Evolutionary conservation across 176 grass and related monocot genomes (phyloP), one percentile per base, ranked within the genome.

Genomic region (Cocos nucifera): DNA sequence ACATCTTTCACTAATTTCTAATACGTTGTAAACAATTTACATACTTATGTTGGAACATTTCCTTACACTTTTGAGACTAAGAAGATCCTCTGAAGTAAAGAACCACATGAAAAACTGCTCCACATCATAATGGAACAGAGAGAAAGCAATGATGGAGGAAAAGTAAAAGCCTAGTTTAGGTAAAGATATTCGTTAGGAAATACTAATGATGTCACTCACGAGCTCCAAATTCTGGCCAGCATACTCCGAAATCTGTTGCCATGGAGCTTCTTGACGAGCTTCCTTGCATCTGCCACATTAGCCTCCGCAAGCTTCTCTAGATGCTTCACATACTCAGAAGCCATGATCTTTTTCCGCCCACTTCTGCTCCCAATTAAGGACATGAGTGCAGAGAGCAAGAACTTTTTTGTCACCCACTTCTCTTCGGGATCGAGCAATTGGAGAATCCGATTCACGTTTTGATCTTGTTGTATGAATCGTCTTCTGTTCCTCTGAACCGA

Each of bases 191-290:
- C 80, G 73, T 69, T 73, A 81, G 78, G 62, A 73, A 20, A 56
- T 22, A 22, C 51, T 70, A 4, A 32, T 64, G 50, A 39, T 56
- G 3, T 70, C n/a, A 25, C 19, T 80, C 69, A 75, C 57, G 57
- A 58, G 70, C 63, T 96, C 92, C 93, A 92, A 22, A 98, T 88
- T 83, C 84, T 87, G 67, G 80, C 78, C 52, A 98, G 64, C 17
- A 98, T 83, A 57, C 74, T 85, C 67, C 75, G 75, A 3, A 98
- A 77, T 72, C 75, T 91, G 75, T 76, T 83, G 56, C 87, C 70
- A 50, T 70, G 73, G 19, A 98, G 74, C 84, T 77, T 98, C 73
- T 89, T 98, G 51, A 98, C 69, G 54, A 98, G 65, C 79, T 80
- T 87, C 71, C 85, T 92, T 0, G 93, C 93, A 17, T 92, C 87